A percentile compares a stretch with the other conserved stretches of the same genome.
Evolutionary conservation across 139 green algal genomes (phyloP).

Genomic region (Chlorella vulgaris): DNA sequence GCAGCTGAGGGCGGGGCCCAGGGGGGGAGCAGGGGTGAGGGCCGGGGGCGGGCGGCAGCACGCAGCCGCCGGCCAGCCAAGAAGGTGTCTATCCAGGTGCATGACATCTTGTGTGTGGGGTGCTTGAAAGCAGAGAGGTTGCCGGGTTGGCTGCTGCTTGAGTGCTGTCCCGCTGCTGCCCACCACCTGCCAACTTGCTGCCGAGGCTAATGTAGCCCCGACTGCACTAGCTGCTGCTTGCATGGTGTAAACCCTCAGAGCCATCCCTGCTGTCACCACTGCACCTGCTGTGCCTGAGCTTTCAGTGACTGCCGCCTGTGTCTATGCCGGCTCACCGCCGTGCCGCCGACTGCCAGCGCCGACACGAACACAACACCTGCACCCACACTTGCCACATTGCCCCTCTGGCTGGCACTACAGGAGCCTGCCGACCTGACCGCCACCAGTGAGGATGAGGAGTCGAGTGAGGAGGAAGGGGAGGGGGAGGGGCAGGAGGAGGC

Average conservation of each 20-base stretch:
- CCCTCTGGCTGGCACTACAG: neutral
- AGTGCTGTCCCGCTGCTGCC: too few species aligned
- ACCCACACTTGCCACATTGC: neutral
- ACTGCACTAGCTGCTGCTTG: too few species aligned
- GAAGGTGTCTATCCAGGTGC: conserved; percentile 28
- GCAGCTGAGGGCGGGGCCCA: neutral
- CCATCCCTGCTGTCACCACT: too few species aligned
- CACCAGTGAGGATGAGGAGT: conserved; percentile 26
- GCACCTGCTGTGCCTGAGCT: too few species aligned
- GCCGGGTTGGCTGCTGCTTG: too few species aligned
- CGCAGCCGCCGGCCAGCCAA: neutral
- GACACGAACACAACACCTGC: too few species aligned
- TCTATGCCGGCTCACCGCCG: too few species aligned
- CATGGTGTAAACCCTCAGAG: too few species aligned
- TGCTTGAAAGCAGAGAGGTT: neutral
- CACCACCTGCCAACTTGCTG: too few species aligned
- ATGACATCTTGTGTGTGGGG: neutral
- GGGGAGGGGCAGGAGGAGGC: neutral
- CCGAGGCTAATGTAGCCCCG: too few species aligned
- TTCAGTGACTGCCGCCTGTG: too few species aligned
- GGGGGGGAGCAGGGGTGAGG: neutral
- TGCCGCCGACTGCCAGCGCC: too few species aligned
- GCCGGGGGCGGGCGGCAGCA: neutral
- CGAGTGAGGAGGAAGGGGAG: conserved; percentile 7
- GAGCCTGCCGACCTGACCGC: conserved; percentile 19